Evolutionary conservation across 345 rosid species (phyloP).

Genomic region (Lepidium africanum): DNA sequence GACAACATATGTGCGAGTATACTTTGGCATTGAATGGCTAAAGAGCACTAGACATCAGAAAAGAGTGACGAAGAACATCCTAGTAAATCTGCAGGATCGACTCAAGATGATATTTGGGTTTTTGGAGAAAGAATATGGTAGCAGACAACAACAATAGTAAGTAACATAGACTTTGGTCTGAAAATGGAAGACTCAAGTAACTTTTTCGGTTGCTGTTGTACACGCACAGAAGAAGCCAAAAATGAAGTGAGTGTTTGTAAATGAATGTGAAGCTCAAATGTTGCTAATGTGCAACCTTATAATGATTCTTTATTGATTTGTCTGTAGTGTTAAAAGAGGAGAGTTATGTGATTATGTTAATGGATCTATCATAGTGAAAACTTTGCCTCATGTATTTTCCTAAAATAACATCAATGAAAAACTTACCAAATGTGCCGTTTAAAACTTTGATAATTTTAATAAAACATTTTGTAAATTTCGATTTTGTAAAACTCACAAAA

Average conservation of each 20-base stretch:
- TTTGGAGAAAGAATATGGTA: constrained; percentile 62
- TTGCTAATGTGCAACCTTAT: not conserved
- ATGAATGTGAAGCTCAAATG: not conserved
- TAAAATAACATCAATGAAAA: no score
- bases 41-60: constrained; percentile 79
- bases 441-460: no score
- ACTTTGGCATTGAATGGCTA: constrained; percentile 80
- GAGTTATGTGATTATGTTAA: constrained; percentile 20
- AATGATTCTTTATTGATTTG: not conserved
- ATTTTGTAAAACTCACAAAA: no score
- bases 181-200: not conserved
- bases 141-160: constrained; percentile 31
- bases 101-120: constrained; percentile 54
- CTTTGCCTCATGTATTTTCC: not conserved
- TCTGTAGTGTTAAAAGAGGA: constrained; percentile 10
- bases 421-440: no score
- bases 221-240: not conserved
- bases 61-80: constrained; percentile 69
- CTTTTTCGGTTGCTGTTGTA: not conserved
- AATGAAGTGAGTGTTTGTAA: not conserved
- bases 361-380: not conserved
- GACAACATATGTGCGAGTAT: constrained; percentile 51
- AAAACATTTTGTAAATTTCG: no score
- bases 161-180: constrained; percentile 2
- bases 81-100: constrained; percentile 56